Conservation (phyloP, 1,284 basidiomycete species). For the Cronartium ribicola region DNA sequence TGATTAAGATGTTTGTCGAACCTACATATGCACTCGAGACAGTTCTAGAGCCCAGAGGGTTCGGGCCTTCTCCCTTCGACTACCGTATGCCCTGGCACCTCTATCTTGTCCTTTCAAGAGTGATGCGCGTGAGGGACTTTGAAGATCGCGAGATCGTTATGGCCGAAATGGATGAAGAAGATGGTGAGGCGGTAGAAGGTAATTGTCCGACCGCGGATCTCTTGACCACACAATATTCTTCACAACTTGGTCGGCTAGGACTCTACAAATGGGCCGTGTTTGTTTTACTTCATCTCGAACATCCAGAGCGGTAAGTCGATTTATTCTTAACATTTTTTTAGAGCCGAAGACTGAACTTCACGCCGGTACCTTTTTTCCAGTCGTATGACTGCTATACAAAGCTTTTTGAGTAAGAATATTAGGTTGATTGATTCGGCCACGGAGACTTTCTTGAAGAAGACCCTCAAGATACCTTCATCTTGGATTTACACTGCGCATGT, state of each 20-base stretch:
- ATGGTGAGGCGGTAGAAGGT: constrained; percentile 56
- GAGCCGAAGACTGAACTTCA: too few species aligned
- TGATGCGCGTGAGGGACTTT: constrained; percentile 77
- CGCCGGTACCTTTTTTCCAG: constrained; percentile 51
- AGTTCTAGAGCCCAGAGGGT: constrained; percentile 64
- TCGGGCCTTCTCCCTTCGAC: constrained; percentile 70
- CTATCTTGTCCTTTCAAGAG: constrained; percentile 78
- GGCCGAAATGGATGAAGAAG: constrained; percentile 53
- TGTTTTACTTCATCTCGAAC: constrained; percentile 81
- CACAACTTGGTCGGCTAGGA: constrained; percentile 75
- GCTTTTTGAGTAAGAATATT: constrained; percentile 71
- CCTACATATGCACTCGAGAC: constrained; percentile 55
- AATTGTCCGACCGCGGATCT: constrained; percentile 77
- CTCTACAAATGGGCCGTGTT: constrained; percentile 82
- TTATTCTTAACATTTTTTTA: neutral
- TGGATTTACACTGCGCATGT: constrained; percentile 90
- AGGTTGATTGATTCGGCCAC: constrained; percentile 65
- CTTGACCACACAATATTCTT: constrained; percentile 76
- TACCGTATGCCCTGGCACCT: constrained; percentile 87
- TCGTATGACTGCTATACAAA: constrained; percentile 73
- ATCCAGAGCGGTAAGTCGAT: constrained; percentile 64
- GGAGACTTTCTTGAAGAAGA: constrained; percentile 67
- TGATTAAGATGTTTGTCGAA: constrained; percentile 71
- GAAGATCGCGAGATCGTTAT: constrained; percentile 62
- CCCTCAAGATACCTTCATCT: constrained; percentile 69